These are phyloP conservation scores for Phytophthora fragariaefolia DNA, from an alignment of 352 stramenopile genomes.

Conservation along the genomic window DNA sequence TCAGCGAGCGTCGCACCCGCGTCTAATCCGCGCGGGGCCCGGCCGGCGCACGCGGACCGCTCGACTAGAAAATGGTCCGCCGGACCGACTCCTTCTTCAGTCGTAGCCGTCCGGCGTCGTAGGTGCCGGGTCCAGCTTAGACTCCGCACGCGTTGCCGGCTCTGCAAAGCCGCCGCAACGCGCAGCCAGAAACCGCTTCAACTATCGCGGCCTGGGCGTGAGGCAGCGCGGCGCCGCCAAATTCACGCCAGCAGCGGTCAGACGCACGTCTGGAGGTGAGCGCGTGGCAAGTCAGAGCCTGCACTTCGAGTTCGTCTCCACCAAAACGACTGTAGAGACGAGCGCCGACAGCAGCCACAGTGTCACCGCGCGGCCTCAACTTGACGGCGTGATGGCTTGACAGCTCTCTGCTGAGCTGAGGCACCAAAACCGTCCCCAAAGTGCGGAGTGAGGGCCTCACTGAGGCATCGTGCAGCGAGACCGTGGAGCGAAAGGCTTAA, in stretches of 20 bases:
- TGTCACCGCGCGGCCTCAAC: constrained; percentile 10
- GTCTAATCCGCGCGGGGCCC: too few relatives aligned
- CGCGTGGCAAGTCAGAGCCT: constrained; percentile 11
- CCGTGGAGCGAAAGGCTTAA: background rate
- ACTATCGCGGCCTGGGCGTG: constrained; percentile 7
- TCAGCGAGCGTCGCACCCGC: too few relatives aligned
- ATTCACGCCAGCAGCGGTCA: background rate
- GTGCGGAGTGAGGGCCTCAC: background rate
- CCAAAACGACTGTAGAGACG: constrained; percentile 31
- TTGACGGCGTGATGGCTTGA: constrained; percentile 31
- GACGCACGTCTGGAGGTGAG: constrained; percentile 14
- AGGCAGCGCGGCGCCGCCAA: too few relatives aligned
- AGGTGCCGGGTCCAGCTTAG: constrained; percentile 22
- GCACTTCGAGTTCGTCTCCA: constrained; percentile 18
- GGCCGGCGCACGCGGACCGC: too few relatives aligned
- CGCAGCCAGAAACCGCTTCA: constrained; percentile 27
- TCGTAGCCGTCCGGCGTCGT: constrained; percentile 29
- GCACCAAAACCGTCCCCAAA: too few relatives aligned
- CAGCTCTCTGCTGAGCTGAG: background rate
- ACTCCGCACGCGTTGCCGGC: constrained; percentile 3
- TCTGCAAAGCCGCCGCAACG: constrained; percentile 8
- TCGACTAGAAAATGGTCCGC: constrained; percentile 7
- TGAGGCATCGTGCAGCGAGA: constrained; percentile 14
- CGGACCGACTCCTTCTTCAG: constrained; percentile 21
- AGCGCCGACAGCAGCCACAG: constrained; percentile 19